Base-by-base conservation (phyloP, 2,329 filamentous ascomycete genomes). In the Aureobasidium namibiae region DNA sequence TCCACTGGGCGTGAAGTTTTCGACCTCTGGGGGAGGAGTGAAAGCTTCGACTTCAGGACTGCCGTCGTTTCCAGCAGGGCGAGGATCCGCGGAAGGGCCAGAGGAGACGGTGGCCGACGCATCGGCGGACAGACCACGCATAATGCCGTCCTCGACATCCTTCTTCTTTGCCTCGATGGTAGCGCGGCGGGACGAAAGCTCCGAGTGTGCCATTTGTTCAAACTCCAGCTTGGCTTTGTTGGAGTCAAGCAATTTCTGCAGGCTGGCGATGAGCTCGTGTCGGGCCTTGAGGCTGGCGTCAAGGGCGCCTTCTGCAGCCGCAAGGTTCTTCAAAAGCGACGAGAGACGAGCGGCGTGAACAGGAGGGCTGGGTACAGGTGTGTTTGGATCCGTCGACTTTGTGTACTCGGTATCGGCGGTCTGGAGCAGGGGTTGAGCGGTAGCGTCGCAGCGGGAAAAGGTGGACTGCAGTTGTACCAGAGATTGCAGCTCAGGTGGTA, bases 291-390 rank as follows among this genome's bases (percentile, higher is more conserved):
- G 90, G 65, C 88, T 90, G 67, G 96, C 90, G 2, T 89, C 86
- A 1, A 97, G 88, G 0, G 92, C 91, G 58, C 85, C 89, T 73
- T 99, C 92, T 3, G 94, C 94, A 63, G 84, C 89, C 21, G 90
- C 90, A 18, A 99, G 81, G 7, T 86, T 88, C 76, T 94, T 96
- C 57, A 97, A 81, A n/a, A 99, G 80, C 2, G 90, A 88, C 64
- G 89, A 92, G 9, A 99, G 82, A 29, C 90, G 87, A 14, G 92
- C 92, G 1, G 94, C 94, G 69, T 95, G 90, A 21, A 99, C 92
- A 1, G 94, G 92, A 0, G 92, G 87, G 0, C 90, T 88, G 0
- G 92, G 90, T 1, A 87, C 77, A 1, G 82, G 78, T 0, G 81
- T 82, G 29, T 80, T 78, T 0, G 90, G 82, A 65, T 91, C 88